These are phyloP conservation scores for Eucommia ulmoides DNA, from an alignment of 257 asterid genomes.

Conservation along the genomic window DNA sequence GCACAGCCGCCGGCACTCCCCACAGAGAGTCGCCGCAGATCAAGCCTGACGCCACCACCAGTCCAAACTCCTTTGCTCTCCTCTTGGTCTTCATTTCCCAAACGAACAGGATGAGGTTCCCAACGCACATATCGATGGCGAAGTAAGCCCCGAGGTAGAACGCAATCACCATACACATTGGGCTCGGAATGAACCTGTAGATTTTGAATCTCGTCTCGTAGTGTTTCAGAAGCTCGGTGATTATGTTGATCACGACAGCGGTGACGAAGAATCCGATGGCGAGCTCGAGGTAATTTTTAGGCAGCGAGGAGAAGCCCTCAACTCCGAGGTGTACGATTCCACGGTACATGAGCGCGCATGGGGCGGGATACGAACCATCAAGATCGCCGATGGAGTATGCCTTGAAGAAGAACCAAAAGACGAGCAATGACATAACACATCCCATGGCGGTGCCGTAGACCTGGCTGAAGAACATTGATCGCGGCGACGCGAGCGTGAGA, in stretches of 20 bases:
- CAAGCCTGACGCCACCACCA: neutral
- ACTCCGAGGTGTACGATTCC: conserved; percentile 44
- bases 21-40: neutral
- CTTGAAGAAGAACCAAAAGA: conserved; percentile 9
- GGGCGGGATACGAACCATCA: conserved; percentile 29
- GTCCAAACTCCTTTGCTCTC: too few species aligned
- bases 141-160: conserved; percentile 60
- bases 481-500: conserved; percentile 13
- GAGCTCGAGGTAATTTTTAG: conserved; percentile 27
- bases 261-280: conserved; percentile 31
- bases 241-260: conserved; percentile 34
- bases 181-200: conserved; percentile 45
- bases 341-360: conserved; percentile 27
- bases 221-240: conserved; percentile 40
- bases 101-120: conserved; percentile 45
- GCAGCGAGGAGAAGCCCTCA: conserved; percentile 38
- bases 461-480: conserved; percentile 16
- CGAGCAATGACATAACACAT: conserved; percentile 8
- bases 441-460: conserved; percentile 13
- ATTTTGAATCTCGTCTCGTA: conserved; percentile 18
- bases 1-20: neutral
- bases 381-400: conserved; percentile 22
- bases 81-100: conserved; percentile 30
- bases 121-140: conserved; percentile 71
- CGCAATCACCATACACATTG: conserved; percentile 87